Base-by-base conservation (phyloP, 345 rosid genomes). In the Angophora floribunda region DNA sequence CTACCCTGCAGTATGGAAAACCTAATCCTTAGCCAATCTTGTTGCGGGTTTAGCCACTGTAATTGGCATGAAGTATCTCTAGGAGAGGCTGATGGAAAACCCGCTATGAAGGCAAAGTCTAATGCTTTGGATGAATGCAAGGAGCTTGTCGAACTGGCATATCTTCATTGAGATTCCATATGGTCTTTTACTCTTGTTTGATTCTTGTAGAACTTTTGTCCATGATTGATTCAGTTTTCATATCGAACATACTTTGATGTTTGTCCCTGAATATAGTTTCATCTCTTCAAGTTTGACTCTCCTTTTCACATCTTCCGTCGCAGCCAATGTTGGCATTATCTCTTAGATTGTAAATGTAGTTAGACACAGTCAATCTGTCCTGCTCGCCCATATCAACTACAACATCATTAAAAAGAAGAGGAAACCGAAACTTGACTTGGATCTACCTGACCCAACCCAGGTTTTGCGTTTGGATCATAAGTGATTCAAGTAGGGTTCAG, bases 21-120 rank as follows among this genome's bases (percentile, higher is more conserved):
- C 15, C 87, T 30, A 80, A 82, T 85, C 50, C n/a, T 30, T 52
- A 41, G 79, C 57, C 88, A 85, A 47, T 86, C 47, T 28, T 6
- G n/a, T 55, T 89, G 84, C 90, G 96, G 99, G 97, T 92, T 90
- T 96, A 93, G 86, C 98, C 9, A 95, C 98, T 19, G 92, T 97
- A 45, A 96, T 97, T 44, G 99, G 99, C 52, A 91, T 95, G 88
- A 96, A 96, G 91, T 94, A 80, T 93, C 99, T 47, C 98, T 97
- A 24, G 93, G 86, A 19, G 90, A 90, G 52, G 91, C 85, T 50
- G 82, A 90, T 12, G 91, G 89, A 44, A 88, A 89, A 85, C 90
- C 90, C 2, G 45, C 86, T 6, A 41, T 92, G 86, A 96, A 93
- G 91, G 99, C 96, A 93, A 94, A 95, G 93, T 96, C 98, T 26